Conservation (phyloP, 1,284 basidiomycete species). For the Ustilago xerochloae region DNA sequence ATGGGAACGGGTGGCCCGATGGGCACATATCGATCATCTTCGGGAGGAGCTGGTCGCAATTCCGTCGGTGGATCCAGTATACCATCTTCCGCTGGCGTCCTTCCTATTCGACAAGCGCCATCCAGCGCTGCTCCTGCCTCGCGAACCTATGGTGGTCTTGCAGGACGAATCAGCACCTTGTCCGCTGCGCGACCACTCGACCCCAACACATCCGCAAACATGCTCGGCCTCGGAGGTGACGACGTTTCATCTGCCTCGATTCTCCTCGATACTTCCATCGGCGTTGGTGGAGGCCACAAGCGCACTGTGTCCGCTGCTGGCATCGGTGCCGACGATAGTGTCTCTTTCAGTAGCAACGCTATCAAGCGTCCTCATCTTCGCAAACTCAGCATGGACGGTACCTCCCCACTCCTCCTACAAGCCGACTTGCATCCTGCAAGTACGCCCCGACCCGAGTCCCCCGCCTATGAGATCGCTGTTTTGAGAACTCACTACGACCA, state of each 20-base stretch:
- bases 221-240: constrained; percentile 16
- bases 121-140: constrained; percentile 28
- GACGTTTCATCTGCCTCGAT: constrained; percentile 26
- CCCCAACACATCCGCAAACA: constrained; percentile 21
- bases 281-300: constrained; percentile 17
- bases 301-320: constrained; percentile 36
- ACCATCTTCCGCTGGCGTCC: background rate
- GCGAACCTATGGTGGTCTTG: constrained; percentile 32
- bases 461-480: constrained; percentile 51
- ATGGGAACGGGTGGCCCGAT: constrained; percentile 35
- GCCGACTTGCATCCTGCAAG: constrained; percentile 26
- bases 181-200: constrained; percentile 25
- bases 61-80: constrained; percentile 7
- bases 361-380: constrained; percentile 31
- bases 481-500: constrained; percentile 57
- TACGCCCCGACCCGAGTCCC: constrained; percentile 31
- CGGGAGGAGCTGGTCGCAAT: constrained; percentile 14
- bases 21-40: constrained; percentile 33
- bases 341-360: constrained; percentile 20
- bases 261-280: constrained; percentile 32
- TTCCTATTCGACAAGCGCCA: constrained; percentile 24
- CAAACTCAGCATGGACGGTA: constrained; percentile 41
- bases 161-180: constrained; percentile 34
- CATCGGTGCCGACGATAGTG: constrained; percentile 22
- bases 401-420: constrained; percentile 35